Evolutionary conservation across 495 filamentous ascomycete genomes (phyloP).

Genomic region (Lepraria neglecta): DNA sequence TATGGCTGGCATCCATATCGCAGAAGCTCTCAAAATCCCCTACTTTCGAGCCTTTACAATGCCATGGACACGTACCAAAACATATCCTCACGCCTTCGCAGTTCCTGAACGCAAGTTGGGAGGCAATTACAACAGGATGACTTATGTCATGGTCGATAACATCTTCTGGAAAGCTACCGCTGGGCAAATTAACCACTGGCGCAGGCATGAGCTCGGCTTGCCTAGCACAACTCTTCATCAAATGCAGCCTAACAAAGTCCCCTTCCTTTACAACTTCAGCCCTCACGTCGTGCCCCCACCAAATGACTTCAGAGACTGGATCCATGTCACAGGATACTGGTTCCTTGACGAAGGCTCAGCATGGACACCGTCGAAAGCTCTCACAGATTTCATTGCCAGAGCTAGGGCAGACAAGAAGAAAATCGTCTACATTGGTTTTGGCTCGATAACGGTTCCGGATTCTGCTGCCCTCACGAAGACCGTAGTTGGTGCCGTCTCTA

Average conservation of each 20-base stretch:
- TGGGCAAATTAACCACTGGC: conserved; percentile 88
- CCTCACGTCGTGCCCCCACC: conserved; percentile 87
- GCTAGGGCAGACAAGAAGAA: conserved; percentile 80
- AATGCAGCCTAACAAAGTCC: conserved; percentile 91
- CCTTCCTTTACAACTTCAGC: conserved; percentile 96
- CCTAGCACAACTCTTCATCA: conserved; percentile 80
- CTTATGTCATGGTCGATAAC: conserved; percentile 95
- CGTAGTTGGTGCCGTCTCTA: conserved; percentile 81
- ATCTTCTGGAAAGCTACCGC: conserved; percentile 94
- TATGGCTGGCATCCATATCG: conserved; percentile 97
- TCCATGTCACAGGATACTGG: conserved; percentile 95
- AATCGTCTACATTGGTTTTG: conserved; percentile 94
- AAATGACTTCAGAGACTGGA: conserved; percentile 95
- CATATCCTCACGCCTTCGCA: conserved; percentile 97
- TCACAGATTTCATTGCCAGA: conserved; percentile 70
- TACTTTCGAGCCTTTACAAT: conserved; percentile 98
- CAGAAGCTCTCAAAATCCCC: conserved; percentile 87
- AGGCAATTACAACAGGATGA: conserved; percentile 88
- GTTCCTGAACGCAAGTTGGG: conserved; percentile 91
- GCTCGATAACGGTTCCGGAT: conserved; percentile 91
- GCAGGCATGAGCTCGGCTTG: conserved; percentile 69
- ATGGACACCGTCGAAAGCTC: conserved; percentile 69
- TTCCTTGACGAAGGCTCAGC: conserved; percentile 78
- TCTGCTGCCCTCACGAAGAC: conserved; percentile 80
- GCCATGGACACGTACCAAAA: conserved; percentile 94